Evolutionary conservation across 2,329 filamentous ascomycete species (phyloP), one percentile per base, ranked within the genome.

Genomic region (Colletotrichum liaoningense): DNA sequence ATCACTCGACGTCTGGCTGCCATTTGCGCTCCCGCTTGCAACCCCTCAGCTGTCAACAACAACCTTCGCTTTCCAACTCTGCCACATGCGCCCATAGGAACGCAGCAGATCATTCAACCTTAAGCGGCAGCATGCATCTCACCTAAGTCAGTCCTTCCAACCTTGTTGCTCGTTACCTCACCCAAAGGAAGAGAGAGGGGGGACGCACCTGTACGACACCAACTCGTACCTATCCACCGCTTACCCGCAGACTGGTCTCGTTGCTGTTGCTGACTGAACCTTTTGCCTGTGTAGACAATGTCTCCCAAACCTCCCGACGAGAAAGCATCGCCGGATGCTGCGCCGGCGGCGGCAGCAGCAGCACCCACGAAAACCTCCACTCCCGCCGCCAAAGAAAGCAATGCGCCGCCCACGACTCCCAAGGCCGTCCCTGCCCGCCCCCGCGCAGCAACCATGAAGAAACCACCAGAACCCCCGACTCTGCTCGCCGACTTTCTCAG

Each of bases 401-500:
- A 67, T 70, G 66, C 52, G 52, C 22, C 46, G n/a, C 22, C 66
- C 28, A 62, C 69, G 12, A 84, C 83, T 5, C 83, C 86, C 19
- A 85, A 85, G 78, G 85, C 84, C 69, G 83, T 85, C 4, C 86
- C 86, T 7, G 82, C 82, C 35, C 79, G 82, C 24, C 77, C 80
- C 22, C 81, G 82, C 58, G 79, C 84, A 26, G 81, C 81, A 59
- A 81, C 84, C 30, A 86, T 82, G 65, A 87, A 80, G 63, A 75
- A 77, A 6, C 80, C 84, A 67, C 80, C 83, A 6, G 84, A 87
- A 67, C 85, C 86, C 24, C 77, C 77, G 14, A 90, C 86, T 2
- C 81, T 91, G 5, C 83, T 91, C 9, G 82, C 83, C 42, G 89
- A 91, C 79, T 91, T 91, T 78, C 83, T 91, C 52, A 82, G 89